phyloP scores from a whole-genome alignment of 331 rosid genomes.

The Erythrophleum ivorense region DNA sequence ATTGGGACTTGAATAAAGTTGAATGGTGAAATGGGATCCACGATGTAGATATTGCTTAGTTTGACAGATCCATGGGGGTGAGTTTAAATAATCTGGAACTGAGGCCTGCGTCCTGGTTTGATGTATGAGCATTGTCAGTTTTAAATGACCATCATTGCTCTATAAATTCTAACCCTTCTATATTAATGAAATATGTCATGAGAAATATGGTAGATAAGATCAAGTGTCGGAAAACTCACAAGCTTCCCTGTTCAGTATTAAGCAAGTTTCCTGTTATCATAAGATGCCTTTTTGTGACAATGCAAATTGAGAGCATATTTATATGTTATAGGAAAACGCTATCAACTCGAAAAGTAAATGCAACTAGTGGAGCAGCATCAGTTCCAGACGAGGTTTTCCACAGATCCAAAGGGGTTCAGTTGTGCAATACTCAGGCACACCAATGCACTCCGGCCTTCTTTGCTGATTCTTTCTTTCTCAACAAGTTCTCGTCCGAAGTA shows the following conservation, averaged over 20 bases:
- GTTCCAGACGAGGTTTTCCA: conserved; percentile 97
- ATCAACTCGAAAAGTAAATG: conserved; percentile 81
- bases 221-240: conserved; percentile 1
- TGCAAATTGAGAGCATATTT: conserved; percentile 27
- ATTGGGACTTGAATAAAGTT: neutral
- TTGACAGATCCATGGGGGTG: neutral
- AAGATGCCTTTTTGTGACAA: neutral
- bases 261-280: neutral
- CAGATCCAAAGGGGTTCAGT: conserved; percentile 80
- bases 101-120: neutral
- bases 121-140: conserved; percentile 7
- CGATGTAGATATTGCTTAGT: neutral
- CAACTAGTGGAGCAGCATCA: conserved; percentile 90
- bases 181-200: neutral
- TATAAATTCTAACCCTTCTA: neutral
- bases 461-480: conserved; percentile 89
- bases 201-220: conserved; percentile 10
- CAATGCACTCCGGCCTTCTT: conserved; percentile 91
- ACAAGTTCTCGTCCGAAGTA: conserved; percentile 89
- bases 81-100: neutral
- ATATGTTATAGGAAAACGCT: conserved; percentile 67
- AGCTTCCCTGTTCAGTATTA: neutral
- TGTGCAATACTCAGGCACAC: conserved; percentile 92
- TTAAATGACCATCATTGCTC: neutral
- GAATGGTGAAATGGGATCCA: conserved; percentile 13